Evolutionary conservation across 129 eudicot species (phyloP).

Genomic region (Artemisia tridentata): DNA sequence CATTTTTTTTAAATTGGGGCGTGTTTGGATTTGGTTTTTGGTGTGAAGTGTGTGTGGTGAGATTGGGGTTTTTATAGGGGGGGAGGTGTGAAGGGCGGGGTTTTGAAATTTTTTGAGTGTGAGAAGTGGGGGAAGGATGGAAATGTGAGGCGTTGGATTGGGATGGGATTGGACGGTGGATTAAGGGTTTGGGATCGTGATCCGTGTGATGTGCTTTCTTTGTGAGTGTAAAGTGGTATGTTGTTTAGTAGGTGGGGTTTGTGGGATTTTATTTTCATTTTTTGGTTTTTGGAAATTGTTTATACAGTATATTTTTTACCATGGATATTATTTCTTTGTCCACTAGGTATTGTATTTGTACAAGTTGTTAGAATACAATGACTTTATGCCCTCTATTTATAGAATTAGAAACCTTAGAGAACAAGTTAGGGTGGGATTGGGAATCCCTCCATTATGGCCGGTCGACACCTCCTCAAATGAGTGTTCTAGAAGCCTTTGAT

Average conservation of each 20-base stretch:
- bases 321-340: no score
- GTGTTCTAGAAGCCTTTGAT: no score
- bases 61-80: not conserved
- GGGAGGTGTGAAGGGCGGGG: not conserved
- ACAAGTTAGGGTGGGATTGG: no score
- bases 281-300: no score
- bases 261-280: not conserved
- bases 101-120: not conserved
- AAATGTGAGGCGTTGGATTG: not conserved
- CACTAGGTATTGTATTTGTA: no score
- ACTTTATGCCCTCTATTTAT: no score
- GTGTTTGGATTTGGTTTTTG: not conserved
- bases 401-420: no score
- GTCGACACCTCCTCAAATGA: no score
- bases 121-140: not conserved
- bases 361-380: no score
- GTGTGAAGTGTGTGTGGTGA: not conserved
- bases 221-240: not conserved
- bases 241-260: not conserved
- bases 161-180: not conserved
- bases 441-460: no score
- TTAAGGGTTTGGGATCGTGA: not conserved
- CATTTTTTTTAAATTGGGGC: slow-evolving; percentile 14
- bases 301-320: no score
- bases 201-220: slow-evolving; percentile 10